Evolutionary conservation across 148 eudicot species (phyloP).

Genomic region (Fallopia convolvulus): DNA sequence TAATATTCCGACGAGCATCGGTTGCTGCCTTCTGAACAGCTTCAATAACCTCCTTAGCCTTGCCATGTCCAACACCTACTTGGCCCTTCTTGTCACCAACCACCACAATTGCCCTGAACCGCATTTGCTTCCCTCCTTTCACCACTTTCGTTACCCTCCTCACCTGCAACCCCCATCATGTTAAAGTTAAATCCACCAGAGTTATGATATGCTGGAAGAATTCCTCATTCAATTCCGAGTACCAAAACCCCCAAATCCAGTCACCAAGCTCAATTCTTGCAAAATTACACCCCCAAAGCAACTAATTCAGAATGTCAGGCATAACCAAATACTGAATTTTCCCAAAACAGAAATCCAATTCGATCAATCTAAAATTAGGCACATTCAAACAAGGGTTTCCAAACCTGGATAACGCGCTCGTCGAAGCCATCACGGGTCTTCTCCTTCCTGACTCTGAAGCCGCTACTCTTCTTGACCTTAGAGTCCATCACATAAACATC

Average conservation of each 20-base stretch:
- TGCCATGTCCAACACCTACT: slow-evolving; percentile 91
- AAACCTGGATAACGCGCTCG: slow-evolving; percentile 53
- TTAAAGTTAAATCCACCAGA: neutral
- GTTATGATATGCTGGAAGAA: neutral
- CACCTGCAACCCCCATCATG: slow-evolving; percentile 30
- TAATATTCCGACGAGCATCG: slow-evolving; percentile 67
- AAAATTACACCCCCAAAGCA: neutral
- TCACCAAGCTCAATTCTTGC: neutral
- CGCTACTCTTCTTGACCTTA: slow-evolving; percentile 47
- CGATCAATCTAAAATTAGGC: neutral
- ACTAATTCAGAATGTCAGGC: neutral
- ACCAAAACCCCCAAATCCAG: neutral
- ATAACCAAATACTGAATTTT: neutral
- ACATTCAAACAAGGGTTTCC: neutral
- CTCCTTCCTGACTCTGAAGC: slow-evolving; percentile 61
- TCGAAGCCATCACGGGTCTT: slow-evolving; percentile 80
- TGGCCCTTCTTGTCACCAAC: slow-evolving; percentile 85
- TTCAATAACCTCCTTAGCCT: slow-evolving; percentile 68
- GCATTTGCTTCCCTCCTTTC: slow-evolving; percentile 88
- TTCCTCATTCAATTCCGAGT: neutral
- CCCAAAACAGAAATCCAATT: neutral
- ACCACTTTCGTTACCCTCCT: slow-evolving; percentile 96
- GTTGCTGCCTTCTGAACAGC: slow-evolving; percentile 81
- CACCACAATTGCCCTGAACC: slow-evolving; percentile 83
- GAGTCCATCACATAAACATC: slow-evolving; percentile 69